Evolutionary conservation across 441 rosid genomes (phyloP).

Genomic region (Gossypium davidsonii): DNA sequence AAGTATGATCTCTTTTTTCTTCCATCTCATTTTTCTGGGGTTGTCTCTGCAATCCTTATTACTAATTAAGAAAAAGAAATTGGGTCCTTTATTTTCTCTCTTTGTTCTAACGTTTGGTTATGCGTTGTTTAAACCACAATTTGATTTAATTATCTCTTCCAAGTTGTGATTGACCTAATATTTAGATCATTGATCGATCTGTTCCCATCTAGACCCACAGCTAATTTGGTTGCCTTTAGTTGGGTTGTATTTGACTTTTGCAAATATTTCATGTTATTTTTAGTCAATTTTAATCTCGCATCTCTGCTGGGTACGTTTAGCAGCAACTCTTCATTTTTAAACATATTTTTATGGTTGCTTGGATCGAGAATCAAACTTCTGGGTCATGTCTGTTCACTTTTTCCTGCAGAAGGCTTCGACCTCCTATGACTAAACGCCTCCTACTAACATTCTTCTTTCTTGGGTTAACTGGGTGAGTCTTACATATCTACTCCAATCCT

Average conservation of each 20-base stretch:
- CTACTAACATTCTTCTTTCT: conserved; percentile 75
- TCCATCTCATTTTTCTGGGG: not conserved
- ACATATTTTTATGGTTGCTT: not conserved
- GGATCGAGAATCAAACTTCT: conserved; percentile 3
- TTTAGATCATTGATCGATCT: not conserved
- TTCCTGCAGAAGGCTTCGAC: conserved; percentile 59
- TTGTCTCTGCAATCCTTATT: not conserved
- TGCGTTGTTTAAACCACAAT: not conserved
- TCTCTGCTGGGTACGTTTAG: not conserved
- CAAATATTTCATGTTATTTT: not conserved
- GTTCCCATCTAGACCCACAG: not conserved
- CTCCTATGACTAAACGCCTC: conserved; percentile 63
- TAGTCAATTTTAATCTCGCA: not conserved
- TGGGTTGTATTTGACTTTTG: not conserved
- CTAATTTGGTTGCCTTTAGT: not conserved
- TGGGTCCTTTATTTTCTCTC: not conserved
- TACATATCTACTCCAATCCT: not conserved
- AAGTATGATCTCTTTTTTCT: conserved; percentile 32
- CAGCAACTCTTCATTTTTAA: not conserved
- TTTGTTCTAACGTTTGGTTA: not conserved
- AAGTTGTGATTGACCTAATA: not conserved
- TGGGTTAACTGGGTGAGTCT: conserved; percentile 76
- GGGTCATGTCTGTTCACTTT: conserved; percentile 3
- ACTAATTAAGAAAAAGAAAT: not conserved
- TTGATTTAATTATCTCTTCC: not conserved